Conservation (phyloP, 331 rosid species). For the Quercus lobata region DNA sequence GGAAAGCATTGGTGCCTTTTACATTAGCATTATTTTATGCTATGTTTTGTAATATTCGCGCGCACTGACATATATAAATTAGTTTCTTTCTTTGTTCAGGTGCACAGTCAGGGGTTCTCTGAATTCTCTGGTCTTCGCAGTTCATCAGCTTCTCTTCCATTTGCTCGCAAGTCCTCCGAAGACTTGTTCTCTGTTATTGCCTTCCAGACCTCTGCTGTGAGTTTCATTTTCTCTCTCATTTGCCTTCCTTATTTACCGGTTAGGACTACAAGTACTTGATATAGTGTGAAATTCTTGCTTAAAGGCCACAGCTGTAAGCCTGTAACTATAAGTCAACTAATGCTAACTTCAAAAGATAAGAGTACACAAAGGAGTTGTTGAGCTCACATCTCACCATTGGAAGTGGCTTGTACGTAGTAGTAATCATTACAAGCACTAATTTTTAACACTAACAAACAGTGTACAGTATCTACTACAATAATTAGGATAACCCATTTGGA, state of each 20-base stretch:
- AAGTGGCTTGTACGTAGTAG: background rate
- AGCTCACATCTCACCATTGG: background rate
- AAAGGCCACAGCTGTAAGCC: background rate
- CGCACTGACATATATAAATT: background rate
- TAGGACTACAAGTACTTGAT: background rate
- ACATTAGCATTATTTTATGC: background rate
- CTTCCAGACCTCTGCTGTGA: conserved; percentile 87
- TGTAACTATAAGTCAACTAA: background rate
- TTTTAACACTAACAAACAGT: background rate
- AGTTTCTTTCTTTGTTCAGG: conserved; percentile 31
- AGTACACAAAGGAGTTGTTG: background rate
- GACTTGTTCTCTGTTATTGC: conserved; percentile 65
- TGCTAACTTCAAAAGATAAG: background rate
- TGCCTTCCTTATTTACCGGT: background rate
- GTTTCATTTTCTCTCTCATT: conserved; percentile 21
- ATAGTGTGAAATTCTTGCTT: background rate
- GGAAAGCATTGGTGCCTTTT: background rate
- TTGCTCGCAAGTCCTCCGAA: conserved; percentile 65
- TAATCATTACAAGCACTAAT: background rate
- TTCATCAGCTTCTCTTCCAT: conserved; percentile 58
- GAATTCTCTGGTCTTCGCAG: conserved; percentile 81
- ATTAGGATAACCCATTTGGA: background rate
- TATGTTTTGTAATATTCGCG: background rate
- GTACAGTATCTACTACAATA: background rate
- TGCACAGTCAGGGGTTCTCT: conserved; percentile 61